A percentile compares a stretch with the other conserved stretches of the same genome.
Conservation (phyloP, 257 asterid species). For the Voacanga thouarsii region DNA sequence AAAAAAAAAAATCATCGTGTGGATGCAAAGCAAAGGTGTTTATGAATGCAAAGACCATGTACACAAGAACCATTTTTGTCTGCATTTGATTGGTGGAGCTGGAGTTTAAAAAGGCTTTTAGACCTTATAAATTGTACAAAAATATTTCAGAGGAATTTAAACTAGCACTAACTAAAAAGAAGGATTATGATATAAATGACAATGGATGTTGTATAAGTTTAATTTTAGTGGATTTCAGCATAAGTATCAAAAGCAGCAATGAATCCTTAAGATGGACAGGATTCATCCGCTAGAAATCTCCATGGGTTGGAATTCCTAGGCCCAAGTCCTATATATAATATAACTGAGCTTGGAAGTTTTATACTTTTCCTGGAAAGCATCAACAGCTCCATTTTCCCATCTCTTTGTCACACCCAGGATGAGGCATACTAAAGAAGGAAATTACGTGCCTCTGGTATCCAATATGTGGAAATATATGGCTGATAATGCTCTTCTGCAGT, state of each 20-base stretch:
- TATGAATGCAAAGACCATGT: not conserved
- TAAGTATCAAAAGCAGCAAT: not conserved
- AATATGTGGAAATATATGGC: too few relatives aligned
- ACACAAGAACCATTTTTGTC: not conserved
- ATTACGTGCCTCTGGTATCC: too few relatives aligned
- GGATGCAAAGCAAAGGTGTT: not conserved
- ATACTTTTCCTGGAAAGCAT: not conserved
- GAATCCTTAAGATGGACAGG: not conserved
- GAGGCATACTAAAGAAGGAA: too few relatives aligned
- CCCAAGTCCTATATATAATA: not conserved
- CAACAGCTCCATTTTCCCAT: too few relatives aligned
- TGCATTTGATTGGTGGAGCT: slow-evolving; percentile 1
- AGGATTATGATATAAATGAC: too few relatives aligned
- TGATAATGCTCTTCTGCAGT: too few relatives aligned
- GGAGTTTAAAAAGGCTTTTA: not conserved
- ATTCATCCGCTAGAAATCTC: not conserved
- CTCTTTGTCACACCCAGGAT: too few relatives aligned
- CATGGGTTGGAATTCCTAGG: not conserved
- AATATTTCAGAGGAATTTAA: not conserved
- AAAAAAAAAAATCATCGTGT: not conserved
- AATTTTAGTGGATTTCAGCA: not conserved
- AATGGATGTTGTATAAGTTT: not conserved
- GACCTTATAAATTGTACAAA: not conserved
- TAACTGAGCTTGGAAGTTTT: not conserved
- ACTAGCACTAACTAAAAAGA: not conserved